These are phyloP conservation scores for Cymbopogon flexuosus DNA, from an alignment of 202 grass and related monocot genomes.

Conservation along the genomic window DNA sequence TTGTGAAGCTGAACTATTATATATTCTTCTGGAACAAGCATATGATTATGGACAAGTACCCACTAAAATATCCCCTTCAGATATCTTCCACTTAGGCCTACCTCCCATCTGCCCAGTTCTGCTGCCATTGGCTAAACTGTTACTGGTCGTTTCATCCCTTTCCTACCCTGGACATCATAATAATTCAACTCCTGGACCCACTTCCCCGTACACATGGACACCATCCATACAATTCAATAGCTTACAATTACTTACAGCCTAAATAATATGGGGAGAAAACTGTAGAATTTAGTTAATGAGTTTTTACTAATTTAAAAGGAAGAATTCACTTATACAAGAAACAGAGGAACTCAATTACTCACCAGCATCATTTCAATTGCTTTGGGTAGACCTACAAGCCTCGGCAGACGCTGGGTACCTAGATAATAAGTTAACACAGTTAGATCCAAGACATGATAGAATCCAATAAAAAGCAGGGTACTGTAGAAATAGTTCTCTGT, in stretches of 20 bases:
- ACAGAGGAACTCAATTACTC: constrained; percentile 50
- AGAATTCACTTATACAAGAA: constrained; percentile 16
- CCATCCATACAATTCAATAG: neutral
- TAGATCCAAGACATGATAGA: constrained; percentile 14
- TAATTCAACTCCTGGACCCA: neutral
- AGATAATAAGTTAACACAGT: constrained; percentile 30
- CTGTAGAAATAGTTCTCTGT: neutral
- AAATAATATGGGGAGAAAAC: neutral
- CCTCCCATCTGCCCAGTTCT: neutral
- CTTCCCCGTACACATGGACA: neutral
- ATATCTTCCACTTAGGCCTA: neutral
- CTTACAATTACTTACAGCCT: neutral
- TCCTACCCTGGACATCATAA: neutral
- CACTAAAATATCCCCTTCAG: neutral
- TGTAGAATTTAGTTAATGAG: neutral
- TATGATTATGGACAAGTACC: neutral
- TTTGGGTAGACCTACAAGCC: constrained; percentile 95
- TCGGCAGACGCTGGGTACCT: constrained; percentile 94
- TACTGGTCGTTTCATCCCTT: neutral
- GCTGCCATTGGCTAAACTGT: neutral
- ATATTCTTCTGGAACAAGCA: neutral
- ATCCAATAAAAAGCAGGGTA: constrained; percentile 17
- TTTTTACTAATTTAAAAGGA: neutral
- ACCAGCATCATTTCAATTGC: constrained; percentile 98
- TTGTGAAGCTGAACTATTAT: neutral